Conservation (phyloP, 1,284 basidiomycete species). For the Marasmius fiardii region DNA sequence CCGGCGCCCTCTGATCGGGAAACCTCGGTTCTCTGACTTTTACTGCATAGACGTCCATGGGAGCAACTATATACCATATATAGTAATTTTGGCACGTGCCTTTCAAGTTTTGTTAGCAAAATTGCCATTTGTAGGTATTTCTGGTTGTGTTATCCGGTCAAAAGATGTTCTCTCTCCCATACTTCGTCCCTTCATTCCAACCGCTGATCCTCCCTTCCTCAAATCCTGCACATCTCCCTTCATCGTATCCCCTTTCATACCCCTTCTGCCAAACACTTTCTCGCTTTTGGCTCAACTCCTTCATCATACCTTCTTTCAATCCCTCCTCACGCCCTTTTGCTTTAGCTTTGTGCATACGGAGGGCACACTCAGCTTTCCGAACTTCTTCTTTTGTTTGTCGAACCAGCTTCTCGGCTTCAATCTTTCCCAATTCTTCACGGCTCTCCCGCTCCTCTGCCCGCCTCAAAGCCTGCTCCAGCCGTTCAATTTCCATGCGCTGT, state of each 20-base stretch:
- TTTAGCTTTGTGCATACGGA: conserved; percentile 45
- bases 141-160: too few relatives aligned
- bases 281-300: conserved; percentile 42
- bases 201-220: conserved; percentile 38
- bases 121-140: too few relatives aligned
- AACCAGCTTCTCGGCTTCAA: conserved; percentile 45
- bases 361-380: conserved; percentile 40
- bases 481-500: conserved; percentile 46
- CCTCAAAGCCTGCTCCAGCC: conserved; percentile 45
- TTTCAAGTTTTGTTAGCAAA: too few relatives aligned
- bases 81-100: too few relatives aligned
- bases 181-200: conserved; percentile 37
- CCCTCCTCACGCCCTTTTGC: conserved; percentile 44
- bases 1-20: too few relatives aligned
- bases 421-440: conserved; percentile 40
- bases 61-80: too few relatives aligned
- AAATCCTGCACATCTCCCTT: conserved; percentile 38
- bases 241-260: conserved; percentile 39
- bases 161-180: too few relatives aligned
- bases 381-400: conserved; percentile 44
- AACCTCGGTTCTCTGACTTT: too few relatives aligned
- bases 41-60: too few relatives aligned
- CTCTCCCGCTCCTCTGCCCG: conserved; percentile 39
- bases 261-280: conserved; percentile 46
- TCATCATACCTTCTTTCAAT: conserved; percentile 33